phyloP scores from a whole-genome alignment of 306 rosid genomes.

The Senna siamea region DNA sequence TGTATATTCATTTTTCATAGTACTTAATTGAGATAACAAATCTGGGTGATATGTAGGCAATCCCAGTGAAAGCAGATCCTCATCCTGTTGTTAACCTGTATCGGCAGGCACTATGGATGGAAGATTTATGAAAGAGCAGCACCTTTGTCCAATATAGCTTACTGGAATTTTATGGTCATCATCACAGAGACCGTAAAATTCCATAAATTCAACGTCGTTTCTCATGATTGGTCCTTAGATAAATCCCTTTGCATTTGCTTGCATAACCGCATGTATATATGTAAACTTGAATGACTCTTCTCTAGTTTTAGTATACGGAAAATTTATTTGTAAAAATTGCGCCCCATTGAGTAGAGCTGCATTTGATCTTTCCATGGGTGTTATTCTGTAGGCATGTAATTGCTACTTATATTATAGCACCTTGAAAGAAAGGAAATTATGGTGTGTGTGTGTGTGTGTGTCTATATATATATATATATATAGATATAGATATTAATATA shows the following conservation, averaged over 20 bases:
- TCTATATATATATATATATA: too few relatives aligned
- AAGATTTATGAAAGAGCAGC: constrained; percentile 21
- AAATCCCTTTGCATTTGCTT: neutral
- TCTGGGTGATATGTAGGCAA: constrained; percentile 35
- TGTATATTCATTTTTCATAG: neutral
- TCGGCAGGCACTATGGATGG: constrained; percentile 25
- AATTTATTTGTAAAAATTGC: neutral
- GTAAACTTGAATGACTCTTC: neutral
- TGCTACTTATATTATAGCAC: too few relatives aligned
- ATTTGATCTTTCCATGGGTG: too few relatives aligned
- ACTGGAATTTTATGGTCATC: constrained; percentile 5
- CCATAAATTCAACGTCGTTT: constrained; percentile 1
- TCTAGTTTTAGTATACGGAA: neutral
- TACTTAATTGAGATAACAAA: constrained; percentile 1
- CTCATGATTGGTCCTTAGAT: neutral
- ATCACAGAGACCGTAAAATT: constrained; percentile 7
- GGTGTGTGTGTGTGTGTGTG: too few relatives aligned
- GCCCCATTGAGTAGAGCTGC: too few relatives aligned
- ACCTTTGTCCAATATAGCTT: neutral
- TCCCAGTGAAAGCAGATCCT: constrained; percentile 17
- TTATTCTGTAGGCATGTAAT: too few relatives aligned
- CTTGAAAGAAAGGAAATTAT: too few relatives aligned
- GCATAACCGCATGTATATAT: neutral
- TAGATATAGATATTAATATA: too few relatives aligned
- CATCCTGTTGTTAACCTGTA: constrained; percentile 20